Conservation (phyloP, 116 monocot species). For the Iris pallida region DNA sequence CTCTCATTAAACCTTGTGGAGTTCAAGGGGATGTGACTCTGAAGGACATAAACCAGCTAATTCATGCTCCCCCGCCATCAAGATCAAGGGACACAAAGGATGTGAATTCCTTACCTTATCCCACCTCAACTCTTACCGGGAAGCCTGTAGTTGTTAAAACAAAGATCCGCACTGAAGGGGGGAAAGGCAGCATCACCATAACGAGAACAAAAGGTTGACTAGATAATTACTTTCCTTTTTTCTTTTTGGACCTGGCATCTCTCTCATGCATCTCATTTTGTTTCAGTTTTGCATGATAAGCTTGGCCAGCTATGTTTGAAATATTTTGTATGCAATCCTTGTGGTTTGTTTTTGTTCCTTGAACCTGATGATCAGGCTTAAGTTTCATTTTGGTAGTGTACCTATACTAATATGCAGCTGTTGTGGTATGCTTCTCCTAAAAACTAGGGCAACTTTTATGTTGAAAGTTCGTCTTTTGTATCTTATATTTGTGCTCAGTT, state of each 20-base stretch:
- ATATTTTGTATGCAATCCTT: background rate
- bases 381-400: background rate
- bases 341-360: constrained; percentile 2
- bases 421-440: too few relatives aligned
- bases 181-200: constrained; percentile 89
- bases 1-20: constrained; percentile 68
- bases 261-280: constrained; percentile 17
- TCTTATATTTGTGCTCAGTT: too few relatives aligned
- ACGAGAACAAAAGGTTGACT: constrained; percentile 77
- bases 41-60: constrained; percentile 72
- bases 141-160: constrained; percentile 88
- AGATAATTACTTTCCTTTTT: background rate
- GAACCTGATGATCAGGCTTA: constrained; percentile 1
- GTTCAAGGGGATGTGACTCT: constrained; percentile 67
- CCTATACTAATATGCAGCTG: too few relatives aligned
- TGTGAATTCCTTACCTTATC: constrained; percentile 52
- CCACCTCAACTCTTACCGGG: constrained; percentile 75
- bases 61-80: constrained; percentile 40
- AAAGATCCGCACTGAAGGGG: constrained; percentile 84
- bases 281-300: constrained; percentile 15
- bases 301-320: background rate
- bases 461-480: too few relatives aligned
- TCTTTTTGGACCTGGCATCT: constrained; percentile 2
- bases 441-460: too few relatives aligned
- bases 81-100: constrained; percentile 21